These are phyloP conservation scores for Exsudoporus frostii DNA, from an alignment of 768 basidiomycete species.

Conservation along the genomic window DNA sequence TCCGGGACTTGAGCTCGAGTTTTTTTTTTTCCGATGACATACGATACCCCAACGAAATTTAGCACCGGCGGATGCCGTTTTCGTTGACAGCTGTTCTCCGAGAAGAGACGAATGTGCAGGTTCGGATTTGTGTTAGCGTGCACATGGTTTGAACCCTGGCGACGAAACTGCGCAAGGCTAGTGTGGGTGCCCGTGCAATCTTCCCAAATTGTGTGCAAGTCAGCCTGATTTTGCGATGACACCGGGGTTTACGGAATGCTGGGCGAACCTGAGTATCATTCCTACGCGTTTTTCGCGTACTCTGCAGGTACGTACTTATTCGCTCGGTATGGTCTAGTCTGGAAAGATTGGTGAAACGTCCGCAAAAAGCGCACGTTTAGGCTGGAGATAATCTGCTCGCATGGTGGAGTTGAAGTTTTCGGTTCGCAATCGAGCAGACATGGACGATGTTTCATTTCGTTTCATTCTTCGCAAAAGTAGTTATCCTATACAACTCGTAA, in stretches of 20 bases:
- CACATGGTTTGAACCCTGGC: slow-evolving; percentile 2
- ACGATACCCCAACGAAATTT: neutral
- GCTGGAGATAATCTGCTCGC: too few species aligned
- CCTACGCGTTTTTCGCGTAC: slow-evolving; percentile 10
- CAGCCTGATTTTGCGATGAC: neutral
- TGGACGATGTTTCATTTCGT: slow-evolving; percentile 42
- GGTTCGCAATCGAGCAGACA: slow-evolving; percentile 3
- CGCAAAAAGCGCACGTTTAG: slow-evolving; percentile 1
- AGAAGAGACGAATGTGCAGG: neutral
- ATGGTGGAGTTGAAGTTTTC: neutral
- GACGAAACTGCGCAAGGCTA: neutral
- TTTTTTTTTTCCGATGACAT: too few species aligned
- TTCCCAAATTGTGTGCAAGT: neutral
- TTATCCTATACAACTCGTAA: slow-evolving; percentile 25
- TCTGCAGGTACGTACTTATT: neutral
- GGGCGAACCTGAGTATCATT: neutral
- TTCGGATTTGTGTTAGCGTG: neutral
- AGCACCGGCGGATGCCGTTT: slow-evolving; percentile 5
- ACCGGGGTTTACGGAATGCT: slow-evolving; percentile 15
- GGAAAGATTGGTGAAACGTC: slow-evolving; percentile 6
- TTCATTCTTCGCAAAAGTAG: slow-evolving; percentile 37
- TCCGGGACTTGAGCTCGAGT: too few species aligned
- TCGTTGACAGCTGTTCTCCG: slow-evolving; percentile 5
- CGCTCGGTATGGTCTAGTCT: slow-evolving; percentile 18
- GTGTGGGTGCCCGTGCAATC: neutral